These are phyloP conservation scores for Dianthus caryophyllus DNA, from an alignment of 148 eudicot species.

Conservation along the genomic window DNA sequence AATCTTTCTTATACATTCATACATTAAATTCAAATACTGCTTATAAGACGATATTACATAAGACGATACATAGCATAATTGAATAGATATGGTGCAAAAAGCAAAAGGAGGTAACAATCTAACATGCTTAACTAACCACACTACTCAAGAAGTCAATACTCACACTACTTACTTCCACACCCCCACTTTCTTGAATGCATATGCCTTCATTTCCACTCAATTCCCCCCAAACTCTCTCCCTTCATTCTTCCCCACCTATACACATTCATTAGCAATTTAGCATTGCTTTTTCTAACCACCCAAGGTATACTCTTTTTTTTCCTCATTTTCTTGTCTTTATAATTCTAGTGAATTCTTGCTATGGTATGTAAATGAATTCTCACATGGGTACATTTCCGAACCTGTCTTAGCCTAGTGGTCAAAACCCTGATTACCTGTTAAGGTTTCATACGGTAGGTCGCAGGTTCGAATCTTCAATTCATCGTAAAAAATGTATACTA, in stretches of 20 bases:
- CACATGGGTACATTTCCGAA: not conserved
- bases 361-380: not conserved
- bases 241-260: not conserved
- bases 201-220: conserved; percentile 32
- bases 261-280: too few relatives aligned
- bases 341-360: not conserved
- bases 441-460: too few relatives aligned
- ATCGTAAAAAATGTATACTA: too few relatives aligned
- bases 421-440: too few relatives aligned
- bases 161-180: not conserved
- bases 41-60: too few relatives aligned
- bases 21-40: too few relatives aligned
- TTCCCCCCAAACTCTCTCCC: conserved; percentile 11
- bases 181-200: conserved; percentile 17
- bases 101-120: not conserved
- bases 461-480: too few relatives aligned
- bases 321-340: not conserved
- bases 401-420: too few relatives aligned
- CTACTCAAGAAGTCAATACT: not conserved
- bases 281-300: conserved; percentile 3
- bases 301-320: conserved; percentile 15
- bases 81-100: conserved; percentile 1
- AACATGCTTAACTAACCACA: conserved; percentile 1
- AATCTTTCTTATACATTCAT: too few relatives aligned
- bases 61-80: not conserved